These are phyloP conservation scores for Moesziomyces antarcticus DNA, from an alignment of 1,284 basidiomycete genomes.

Conservation along the genomic window DNA sequence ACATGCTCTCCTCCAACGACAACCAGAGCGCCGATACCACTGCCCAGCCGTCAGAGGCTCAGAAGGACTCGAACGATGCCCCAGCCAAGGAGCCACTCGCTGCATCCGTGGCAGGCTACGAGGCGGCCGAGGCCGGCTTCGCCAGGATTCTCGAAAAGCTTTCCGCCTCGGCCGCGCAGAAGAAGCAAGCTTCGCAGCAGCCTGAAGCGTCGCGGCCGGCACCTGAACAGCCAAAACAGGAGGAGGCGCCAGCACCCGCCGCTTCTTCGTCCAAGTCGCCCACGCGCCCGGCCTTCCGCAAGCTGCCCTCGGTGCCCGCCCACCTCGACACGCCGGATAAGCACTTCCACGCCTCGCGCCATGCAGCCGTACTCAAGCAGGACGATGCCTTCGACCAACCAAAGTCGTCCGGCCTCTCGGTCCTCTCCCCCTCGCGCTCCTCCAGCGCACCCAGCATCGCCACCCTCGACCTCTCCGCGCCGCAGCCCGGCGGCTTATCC, in stretches of 20 bases:
- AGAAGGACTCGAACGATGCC: background rate
- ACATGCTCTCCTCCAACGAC: conserved; percentile 19
- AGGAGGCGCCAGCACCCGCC: background rate
- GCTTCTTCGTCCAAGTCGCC: conserved; percentile 1
- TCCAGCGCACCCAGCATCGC: conserved; percentile 27
- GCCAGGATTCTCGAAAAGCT: conserved; percentile 28
- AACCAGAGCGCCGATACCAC: conserved; percentile 6
- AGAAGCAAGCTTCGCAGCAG: conserved; percentile 5
- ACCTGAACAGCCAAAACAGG: background rate
- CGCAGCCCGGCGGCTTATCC: conserved; percentile 36
- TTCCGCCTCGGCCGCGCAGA: conserved; percentile 11
- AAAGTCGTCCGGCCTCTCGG: conserved; percentile 30
- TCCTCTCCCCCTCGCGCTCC: conserved; percentile 33
- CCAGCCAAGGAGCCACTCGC: background rate
- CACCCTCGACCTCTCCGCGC: conserved; percentile 32
- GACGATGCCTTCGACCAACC: conserved; percentile 34
- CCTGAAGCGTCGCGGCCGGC: background rate
- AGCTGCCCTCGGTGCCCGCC: conserved; percentile 10
- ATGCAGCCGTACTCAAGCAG: conserved; percentile 17
- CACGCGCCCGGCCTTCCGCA: conserved; percentile 6
- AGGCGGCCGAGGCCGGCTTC: conserved; percentile 23
- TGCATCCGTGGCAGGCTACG: conserved; percentile 9
- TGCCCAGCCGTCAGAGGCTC: conserved; percentile 8
- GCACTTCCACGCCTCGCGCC: conserved; percentile 22
- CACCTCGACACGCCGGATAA: conserved; percentile 21